Base-by-base conservation (phyloP, 23 red algal genomes). In the Pyropia haitanensis region DNA sequence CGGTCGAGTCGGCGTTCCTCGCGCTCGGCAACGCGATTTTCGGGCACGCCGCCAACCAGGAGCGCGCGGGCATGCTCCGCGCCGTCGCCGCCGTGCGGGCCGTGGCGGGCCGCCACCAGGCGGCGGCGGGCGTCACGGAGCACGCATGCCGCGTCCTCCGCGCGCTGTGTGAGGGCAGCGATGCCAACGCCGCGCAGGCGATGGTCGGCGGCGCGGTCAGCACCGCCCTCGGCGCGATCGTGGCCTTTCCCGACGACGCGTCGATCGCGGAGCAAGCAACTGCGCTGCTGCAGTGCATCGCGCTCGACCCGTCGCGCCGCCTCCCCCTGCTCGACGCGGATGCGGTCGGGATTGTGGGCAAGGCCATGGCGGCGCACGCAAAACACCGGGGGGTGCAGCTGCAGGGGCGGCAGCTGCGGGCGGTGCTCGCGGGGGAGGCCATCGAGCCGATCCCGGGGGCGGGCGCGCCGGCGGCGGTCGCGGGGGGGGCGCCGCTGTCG, bases 321-420 rank as follows among this genome's bases (percentile, higher is more conserved):
- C 71, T 76, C 44, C 28, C 58, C 46, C 57, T 87, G 9, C 49
- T 39, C n/a, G 71, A 77, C 14, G 68, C 57, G 26, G 81, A 87
- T 27, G 71, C 70, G 1, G 51, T 33, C 1, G 19, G 71, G 28
- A 70, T 87, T 24, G 81, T 72, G 14, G 81, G 76, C 27, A 76
- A 76, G 58, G 68, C 81, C 18, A 34, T 87, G 10, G 51, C 28
- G 1, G 51, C 70, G 34, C 81, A 87, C 22, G 49, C 51, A 2
- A 87, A 87, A 44, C 68, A 87, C 49, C 81, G 81, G 21, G 81
- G 81, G 15, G 81, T 87, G 20, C 81, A 87, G 71, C 57, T 87
- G 49, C 81, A 87, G 52, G 81, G 70, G 18, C 70, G 71, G 54
- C 49, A 28, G 49, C 71, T 87, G 31, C 33, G 39, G 39, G 39